Conservation (phyloP, 2,329 filamentous ascomycete species). For the Hirsutella minnesotensis region DNA sequence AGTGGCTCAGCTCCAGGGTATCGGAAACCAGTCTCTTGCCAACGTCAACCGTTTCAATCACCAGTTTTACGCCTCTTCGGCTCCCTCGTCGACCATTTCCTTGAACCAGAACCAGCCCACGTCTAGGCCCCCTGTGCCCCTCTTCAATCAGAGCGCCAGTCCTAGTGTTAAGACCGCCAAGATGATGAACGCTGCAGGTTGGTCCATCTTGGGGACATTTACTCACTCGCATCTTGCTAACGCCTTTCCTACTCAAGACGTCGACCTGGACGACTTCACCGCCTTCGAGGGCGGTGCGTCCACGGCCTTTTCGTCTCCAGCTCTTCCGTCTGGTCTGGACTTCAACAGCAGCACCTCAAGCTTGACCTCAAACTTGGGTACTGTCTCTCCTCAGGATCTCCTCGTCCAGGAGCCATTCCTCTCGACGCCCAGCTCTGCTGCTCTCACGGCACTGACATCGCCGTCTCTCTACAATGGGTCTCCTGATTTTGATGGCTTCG, state of each 20-base stretch:
- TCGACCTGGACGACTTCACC: conserved; percentile 47
- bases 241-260: conserved; percentile 32
- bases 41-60: conserved; percentile 47
- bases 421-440: conserved; percentile 71
- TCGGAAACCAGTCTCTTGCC: conserved; percentile 42
- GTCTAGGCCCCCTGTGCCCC: conserved; percentile 54
- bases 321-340: conserved; percentile 38
- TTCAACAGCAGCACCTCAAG: conserved; percentile 33
- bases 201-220: conserved; percentile 5
- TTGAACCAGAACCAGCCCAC: conserved; percentile 34
- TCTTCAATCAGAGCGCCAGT: conserved; percentile 52
- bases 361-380: conserved; percentile 47
- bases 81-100: conserved; percentile 46
- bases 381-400: conserved; percentile 77
- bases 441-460: conserved; percentile 75
- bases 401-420: conserved; percentile 55
- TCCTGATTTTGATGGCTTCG: conserved; percentile 61
- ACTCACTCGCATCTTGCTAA: conserved; percentile 8
- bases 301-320: conserved; percentile 42
- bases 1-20: conserved; percentile 46
- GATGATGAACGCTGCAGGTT: conserved; percentile 33
- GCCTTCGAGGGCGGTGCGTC: conserved; percentile 40
- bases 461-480: conserved; percentile 71
- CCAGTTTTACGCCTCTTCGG: conserved; percentile 57
- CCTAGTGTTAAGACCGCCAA: conserved; percentile 30